Base-by-base conservation (phyloP, 2,329 filamentous ascomycete species). In the Colletotrichum horii region DNA sequence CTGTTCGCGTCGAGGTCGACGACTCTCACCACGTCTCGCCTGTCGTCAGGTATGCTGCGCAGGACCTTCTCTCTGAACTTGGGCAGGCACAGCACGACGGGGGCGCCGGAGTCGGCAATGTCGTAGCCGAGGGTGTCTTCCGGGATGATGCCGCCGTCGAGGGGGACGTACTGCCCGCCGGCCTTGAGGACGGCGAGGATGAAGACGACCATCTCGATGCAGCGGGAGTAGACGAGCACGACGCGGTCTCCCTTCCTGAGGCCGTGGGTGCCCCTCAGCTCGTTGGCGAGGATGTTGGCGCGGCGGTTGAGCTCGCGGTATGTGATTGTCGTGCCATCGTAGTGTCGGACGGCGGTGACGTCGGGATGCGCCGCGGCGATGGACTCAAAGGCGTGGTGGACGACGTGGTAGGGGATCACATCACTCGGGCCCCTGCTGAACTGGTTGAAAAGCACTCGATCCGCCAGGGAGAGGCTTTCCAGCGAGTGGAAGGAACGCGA, bases 121-220 rank as follows among this genome's bases (percentile, higher is more conserved):
- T 91, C 89, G 71, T 88, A 87, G 28, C 82, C 81, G 30, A 92
- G 83, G 4, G 87, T 87, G 22, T 84, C 83, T 66, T 89, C 87
- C 0, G 89, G 84, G 12, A 89, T 87, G 36, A 90, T 85, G 8
- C 88, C 88, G 43, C 90, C 90, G 76, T 93, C 91, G 3, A 92
- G 84, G 4, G 91, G 91, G 7, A 92, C 86, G 79, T 92, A 92
- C 77, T 92, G 90, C 16, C 88, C 90, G 24, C 90, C 90, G 64
- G 88, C 88, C 71, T 89, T 90, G 38, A 92, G 82, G 22, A 91
- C 84, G 3, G 89, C 90, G 71, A 90, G 84, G 65, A 92, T 91
- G 24, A 88, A 90, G 66, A 91, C 85, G 8, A 91, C 82, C 89
- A 92, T 91, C 77, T 90, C 89, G 64, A 90, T 82, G 52, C 89